Percentiles rank a stretch among this genome's conserved stretches.
phyloP scores from a whole-genome alignment of 1,139 yeast genomes.

The Debaryomyces sp. region DNA sequence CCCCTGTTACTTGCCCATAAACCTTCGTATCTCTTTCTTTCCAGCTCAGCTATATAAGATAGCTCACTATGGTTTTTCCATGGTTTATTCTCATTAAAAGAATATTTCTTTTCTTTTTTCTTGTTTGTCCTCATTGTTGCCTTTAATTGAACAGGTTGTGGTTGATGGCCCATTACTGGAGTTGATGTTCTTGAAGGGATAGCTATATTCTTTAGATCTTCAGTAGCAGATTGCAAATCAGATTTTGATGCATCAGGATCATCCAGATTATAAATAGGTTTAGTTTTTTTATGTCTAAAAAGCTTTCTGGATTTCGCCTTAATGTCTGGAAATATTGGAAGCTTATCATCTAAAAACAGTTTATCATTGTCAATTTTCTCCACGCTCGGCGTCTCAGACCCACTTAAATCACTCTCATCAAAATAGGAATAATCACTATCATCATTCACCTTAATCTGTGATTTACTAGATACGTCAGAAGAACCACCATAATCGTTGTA shows the following conservation, averaged over 20 bases:
- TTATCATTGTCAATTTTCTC: conserved; percentile 6
- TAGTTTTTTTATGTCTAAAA: background rate
- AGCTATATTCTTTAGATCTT: background rate
- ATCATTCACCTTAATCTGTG: conserved; percentile 1
- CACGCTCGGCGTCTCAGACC: background rate
- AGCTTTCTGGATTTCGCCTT: conserved; percentile 13
- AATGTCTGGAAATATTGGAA: conserved; percentile 34
- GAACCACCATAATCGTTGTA: background rate
- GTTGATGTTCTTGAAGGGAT: conserved; percentile 17
- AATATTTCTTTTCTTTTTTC: conserved; percentile 41
- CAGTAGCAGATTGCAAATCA: background rate
- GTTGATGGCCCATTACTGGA: conserved; percentile 20
- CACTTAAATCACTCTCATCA: conserved; percentile 5
- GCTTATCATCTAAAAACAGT: conserved; percentile 9
- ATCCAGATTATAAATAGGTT: background rate
- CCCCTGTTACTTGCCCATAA: conserved; percentile 91
- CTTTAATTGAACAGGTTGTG: conserved; percentile 47
- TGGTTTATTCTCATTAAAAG: conserved; percentile 88
- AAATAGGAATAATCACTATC: conserved; percentile 5
- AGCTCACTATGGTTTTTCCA: conserved; percentile 87
- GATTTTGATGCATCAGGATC: background rate
- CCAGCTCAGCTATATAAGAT: conserved; percentile 63
- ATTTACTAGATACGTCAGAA: conserved; percentile 1
- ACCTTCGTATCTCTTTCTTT: conserved; percentile 87
- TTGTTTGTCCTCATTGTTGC: conserved; percentile 69